phyloP scores from a whole-genome alignment of 768 basidiomycete species.

The Favolaschia claudopus region DNA sequence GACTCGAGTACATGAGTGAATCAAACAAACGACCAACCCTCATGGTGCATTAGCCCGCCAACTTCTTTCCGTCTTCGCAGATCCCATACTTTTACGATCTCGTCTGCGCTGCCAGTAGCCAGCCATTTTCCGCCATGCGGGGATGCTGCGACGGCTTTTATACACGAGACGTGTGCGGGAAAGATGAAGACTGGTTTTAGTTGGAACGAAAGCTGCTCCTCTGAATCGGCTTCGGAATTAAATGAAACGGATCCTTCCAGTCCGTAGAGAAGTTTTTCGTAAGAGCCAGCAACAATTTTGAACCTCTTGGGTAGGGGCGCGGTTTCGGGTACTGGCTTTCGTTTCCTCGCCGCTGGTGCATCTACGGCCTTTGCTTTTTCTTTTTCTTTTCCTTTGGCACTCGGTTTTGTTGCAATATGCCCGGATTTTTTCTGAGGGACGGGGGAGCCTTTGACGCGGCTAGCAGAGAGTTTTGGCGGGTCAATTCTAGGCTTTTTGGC shows the following conservation, averaged over 20 bases:
- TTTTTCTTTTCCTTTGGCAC: constrained; percentile 35
- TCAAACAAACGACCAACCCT: constrained; percentile 61
- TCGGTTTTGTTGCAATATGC: constrained; percentile 31
- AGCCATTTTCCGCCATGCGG: constrained; percentile 95
- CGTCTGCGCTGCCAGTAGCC: constrained; percentile 94
- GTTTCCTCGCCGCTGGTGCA: constrained; percentile 9
- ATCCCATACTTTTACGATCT: constrained; percentile 98
- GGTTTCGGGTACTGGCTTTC: constrained; percentile 14
- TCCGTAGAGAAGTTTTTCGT: constrained; percentile 96
- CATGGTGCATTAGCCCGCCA: constrained; percentile 93
- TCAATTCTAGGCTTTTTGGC: constrained; percentile 37
- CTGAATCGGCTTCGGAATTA: constrained; percentile 33
- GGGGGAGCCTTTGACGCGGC: constrained; percentile 31
- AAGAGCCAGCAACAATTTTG: constrained; percentile 90
- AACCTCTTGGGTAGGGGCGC: constrained; percentile 64
- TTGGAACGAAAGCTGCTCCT: constrained; percentile 43
- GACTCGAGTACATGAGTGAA: not conserved
- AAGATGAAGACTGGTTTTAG: constrained; percentile 93
- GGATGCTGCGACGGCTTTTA: constrained; percentile 89
- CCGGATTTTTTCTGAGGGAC: constrained; percentile 32
- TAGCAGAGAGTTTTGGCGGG: constrained; percentile 17
- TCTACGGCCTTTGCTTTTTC: constrained; percentile 23
- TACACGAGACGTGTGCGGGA: constrained; percentile 93
- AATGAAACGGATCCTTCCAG: constrained; percentile 68
- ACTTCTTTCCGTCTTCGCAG: constrained; percentile 90